These are phyloP conservation scores for Spathaspora passalidarum DNA, from an alignment of 805 yeast species.

Conservation along the genomic window DNA sequence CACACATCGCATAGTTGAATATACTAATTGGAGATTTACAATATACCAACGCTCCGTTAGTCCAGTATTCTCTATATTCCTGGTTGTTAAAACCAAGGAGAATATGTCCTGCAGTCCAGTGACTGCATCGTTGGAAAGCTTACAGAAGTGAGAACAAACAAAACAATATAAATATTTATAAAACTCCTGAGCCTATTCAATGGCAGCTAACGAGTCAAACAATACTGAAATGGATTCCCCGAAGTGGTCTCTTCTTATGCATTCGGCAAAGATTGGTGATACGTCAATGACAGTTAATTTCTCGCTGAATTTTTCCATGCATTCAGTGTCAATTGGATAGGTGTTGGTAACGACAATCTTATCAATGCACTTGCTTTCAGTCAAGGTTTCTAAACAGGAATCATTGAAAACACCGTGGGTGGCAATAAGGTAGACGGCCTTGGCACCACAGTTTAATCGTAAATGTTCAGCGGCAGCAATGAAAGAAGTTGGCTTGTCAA, in stretches of 20 bases:
- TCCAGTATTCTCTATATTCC: conserved; percentile 29
- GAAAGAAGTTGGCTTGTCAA: conserved; percentile 90
- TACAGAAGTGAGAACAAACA: background rate
- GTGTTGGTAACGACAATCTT: conserved; percentile 94
- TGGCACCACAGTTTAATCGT: conserved; percentile 94
- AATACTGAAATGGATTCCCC: conserved; percentile 95
- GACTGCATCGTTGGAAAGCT: conserved; percentile 50
- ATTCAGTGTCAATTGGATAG: conserved; percentile 76
- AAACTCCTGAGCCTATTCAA: conserved; percentile 24
- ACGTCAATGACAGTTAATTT: conserved; percentile 89
- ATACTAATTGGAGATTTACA: background rate
- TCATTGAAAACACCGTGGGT: conserved; percentile 95
- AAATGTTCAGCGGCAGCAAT: conserved; percentile 98
- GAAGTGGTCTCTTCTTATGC: conserved; percentile 97
- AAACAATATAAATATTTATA: background rate
- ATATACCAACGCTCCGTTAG: conserved; percentile 62
- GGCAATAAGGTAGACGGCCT: conserved; percentile 82
- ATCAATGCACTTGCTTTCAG: conserved; percentile 78
- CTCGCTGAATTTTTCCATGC: conserved; percentile 46
- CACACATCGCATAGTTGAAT: background rate
- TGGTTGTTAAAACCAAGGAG: conserved; percentile 14
- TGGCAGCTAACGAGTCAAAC: conserved; percentile 79
- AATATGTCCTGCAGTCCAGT: conserved; percentile 50
- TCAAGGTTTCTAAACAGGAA: conserved; percentile 76
- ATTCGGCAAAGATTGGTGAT: conserved; percentile 93